These are phyloP conservation scores for Penicillium sclerotiorum DNA, from an alignment of 2,329 filamentous ascomycete genomes.

Conservation along the genomic window DNA sequence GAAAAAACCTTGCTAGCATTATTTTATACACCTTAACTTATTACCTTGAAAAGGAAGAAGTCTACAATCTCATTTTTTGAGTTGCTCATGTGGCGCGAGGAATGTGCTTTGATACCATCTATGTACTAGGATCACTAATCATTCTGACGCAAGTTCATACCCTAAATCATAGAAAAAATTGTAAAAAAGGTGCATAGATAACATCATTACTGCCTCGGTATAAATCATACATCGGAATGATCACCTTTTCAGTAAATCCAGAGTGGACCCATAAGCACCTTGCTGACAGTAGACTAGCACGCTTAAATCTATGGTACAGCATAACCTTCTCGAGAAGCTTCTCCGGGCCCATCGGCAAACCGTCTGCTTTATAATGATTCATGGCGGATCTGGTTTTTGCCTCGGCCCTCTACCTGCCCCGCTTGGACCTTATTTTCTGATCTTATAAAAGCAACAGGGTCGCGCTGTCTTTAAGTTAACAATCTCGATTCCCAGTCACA, in stretches of 20 bases:
- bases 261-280: constrained; percentile 19
- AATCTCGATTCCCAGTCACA: neutral
- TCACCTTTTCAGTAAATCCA: neutral
- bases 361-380: constrained; percentile 26
- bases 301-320: constrained; percentile 1
- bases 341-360: constrained; percentile 19
- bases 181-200: too few species aligned
- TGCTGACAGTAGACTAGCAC: neutral
- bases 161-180: too few species aligned
- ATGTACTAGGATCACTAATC: too few species aligned
- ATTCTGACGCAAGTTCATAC: too few species aligned
- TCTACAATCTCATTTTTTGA: too few species aligned
- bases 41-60: too few species aligned
- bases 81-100: too few species aligned
- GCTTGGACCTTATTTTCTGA: too few species aligned
- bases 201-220: too few species aligned
- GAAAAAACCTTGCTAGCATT: too few species aligned
- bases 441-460: constrained; percentile 11
- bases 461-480: neutral
- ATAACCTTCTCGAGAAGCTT: constrained; percentile 31
- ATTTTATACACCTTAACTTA: too few species aligned
- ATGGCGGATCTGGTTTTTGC: constrained; percentile 9
- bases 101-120: too few species aligned
- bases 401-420: constrained; percentile 26
- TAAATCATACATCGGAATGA: neutral